These are phyloP conservation scores for Ceratocystis cubensis DNA, from an alignment of 2,329 filamentous ascomycete genomes.

Conservation along the genomic window DNA sequence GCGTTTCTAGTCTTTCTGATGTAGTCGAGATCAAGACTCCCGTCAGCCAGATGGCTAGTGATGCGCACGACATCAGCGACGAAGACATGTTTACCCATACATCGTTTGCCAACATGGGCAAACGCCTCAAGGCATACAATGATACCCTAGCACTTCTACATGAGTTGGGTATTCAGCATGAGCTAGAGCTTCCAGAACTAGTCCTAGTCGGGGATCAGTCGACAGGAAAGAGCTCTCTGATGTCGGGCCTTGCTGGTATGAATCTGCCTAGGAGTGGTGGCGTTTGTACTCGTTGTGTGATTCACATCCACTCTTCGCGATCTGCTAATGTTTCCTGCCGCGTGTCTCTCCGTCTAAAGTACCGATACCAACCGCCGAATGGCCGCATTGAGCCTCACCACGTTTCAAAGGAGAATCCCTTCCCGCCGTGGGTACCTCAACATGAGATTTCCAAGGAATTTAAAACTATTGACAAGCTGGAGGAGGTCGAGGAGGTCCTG, in stretches of 20 bases:
- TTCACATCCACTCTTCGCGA: slow-evolving; percentile 60
- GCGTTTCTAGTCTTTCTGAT: neutral
- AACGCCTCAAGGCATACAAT: slow-evolving; percentile 52
- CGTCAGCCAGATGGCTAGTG: neutral
- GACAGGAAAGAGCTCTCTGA: slow-evolving; percentile 63
- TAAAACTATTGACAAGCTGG: slow-evolving; percentile 47
- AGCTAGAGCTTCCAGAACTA: slow-evolving; percentile 61
- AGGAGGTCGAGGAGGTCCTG: slow-evolving; percentile 54
- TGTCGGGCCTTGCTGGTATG: slow-evolving; percentile 55
- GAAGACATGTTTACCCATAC: slow-evolving; percentile 34
- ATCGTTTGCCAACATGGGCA: slow-evolving; percentile 43
- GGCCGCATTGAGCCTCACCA: slow-evolving; percentile 34
- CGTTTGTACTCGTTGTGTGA: slow-evolving; percentile 67
- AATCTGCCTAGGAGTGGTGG: slow-evolving; percentile 57
- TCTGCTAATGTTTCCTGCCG: slow-evolving; percentile 53
- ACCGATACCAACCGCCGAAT: slow-evolving; percentile 39
- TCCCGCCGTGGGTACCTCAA: slow-evolving; percentile 53
- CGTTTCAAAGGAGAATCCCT: slow-evolving; percentile 40
- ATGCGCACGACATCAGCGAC: slow-evolving; percentile 6
- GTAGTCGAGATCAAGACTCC: slow-evolving; percentile 12
- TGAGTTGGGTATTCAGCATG: slow-evolving; percentile 58
- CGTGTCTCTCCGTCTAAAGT: slow-evolving; percentile 54
- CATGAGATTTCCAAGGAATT: slow-evolving; percentile 43
- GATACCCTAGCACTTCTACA: slow-evolving; percentile 56
- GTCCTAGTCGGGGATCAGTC: slow-evolving; percentile 77